Evolutionary conservation across 116 monocot genomes (phyloP).

Genomic region (Posidonia oceanica): DNA sequence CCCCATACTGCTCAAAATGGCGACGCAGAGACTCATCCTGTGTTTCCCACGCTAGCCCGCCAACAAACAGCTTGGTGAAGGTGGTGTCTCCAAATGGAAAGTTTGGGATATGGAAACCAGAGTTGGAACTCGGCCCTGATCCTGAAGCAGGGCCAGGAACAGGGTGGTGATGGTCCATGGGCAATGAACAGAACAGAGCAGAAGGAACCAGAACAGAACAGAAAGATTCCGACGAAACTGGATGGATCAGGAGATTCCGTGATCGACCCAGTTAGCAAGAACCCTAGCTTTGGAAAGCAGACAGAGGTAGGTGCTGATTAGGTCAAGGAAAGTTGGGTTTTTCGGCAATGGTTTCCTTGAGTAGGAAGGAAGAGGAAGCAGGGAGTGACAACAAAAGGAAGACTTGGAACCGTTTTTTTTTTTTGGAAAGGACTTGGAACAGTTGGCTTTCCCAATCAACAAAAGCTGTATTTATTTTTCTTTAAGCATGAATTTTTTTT

Average conservation of each 20-base stretch:
- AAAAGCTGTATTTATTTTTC: not conserved
- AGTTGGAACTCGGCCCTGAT: constrained; percentile 10
- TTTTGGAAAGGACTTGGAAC: not conserved
- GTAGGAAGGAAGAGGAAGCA: not conserved
- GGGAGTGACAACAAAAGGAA: not conserved
- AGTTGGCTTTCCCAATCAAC: not conserved
- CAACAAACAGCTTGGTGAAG: constrained; percentile 58
- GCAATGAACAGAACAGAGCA: not conserved
- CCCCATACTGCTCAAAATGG: constrained; percentile 49
- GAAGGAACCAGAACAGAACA: not conserved
- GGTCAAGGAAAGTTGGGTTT: not conserved
- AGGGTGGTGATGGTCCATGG: constrained; percentile 25
- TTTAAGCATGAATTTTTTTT: too few species aligned
- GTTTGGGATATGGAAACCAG: constrained; percentile 22
- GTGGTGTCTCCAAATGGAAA: constrained; percentile 46
- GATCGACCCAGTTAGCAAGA: not conserved
- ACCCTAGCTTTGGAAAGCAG: not conserved
- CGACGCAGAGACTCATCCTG: constrained; percentile 39
- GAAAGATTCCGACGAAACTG: not conserved
- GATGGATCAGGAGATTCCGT: not conserved
- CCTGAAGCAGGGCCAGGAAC: constrained; percentile 16
- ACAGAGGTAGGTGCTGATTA: not conserved
- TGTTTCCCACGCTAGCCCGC: constrained; percentile 68
- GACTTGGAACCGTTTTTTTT: not conserved
- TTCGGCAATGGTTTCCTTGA: not conserved